A percentile compares a stretch with the other conserved stretches of the same genome.
Evolutionary conservation across 495 filamentous ascomycete genomes (phyloP).

Genomic region (Cercophora newfieldiana): DNA sequence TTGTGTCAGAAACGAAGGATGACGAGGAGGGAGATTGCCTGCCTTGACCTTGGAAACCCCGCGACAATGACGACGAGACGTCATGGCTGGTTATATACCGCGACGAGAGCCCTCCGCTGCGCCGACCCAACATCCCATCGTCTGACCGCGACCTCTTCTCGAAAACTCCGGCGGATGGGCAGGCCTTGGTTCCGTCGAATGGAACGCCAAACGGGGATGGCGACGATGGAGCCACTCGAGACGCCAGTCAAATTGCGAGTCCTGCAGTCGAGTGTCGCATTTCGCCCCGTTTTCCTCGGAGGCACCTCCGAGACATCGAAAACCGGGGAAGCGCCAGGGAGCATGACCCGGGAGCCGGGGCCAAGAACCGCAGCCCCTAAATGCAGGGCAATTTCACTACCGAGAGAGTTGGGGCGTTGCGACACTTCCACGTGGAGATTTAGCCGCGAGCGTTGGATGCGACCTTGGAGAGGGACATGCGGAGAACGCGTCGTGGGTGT

Average conservation of each 20-base stretch:
- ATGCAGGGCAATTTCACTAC: not conserved
- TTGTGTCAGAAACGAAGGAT: not conserved
- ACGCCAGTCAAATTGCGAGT: not conserved
- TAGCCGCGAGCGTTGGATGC: not conserved
- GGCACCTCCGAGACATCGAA: not conserved
- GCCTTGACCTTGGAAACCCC: not conserved
- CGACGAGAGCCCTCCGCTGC: not conserved
- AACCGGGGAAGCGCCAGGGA: not conserved
- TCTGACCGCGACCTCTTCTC: no score
- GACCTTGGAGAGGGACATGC: not conserved
- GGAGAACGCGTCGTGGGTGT: not conserved
- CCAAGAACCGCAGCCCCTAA: not conserved
- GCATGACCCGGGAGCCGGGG: not conserved
- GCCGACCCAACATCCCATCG: not conserved
- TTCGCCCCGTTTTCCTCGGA: not conserved
- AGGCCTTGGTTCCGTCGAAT: not conserved
- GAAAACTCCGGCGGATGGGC: not conserved
- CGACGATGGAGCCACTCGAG: not conserved
- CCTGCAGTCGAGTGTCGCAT: not conserved
- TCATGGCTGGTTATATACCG: not conserved
- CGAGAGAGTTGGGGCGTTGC: not conserved
- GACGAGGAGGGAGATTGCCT: slow-evolving; percentile 1
- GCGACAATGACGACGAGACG: not conserved
- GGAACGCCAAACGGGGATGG: slow-evolving; percentile 8
- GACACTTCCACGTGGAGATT: not conserved